phyloP scores from a whole-genome alignment of 176 grass and related monocot genomes.

The Tillandsia fasciculata region DNA sequence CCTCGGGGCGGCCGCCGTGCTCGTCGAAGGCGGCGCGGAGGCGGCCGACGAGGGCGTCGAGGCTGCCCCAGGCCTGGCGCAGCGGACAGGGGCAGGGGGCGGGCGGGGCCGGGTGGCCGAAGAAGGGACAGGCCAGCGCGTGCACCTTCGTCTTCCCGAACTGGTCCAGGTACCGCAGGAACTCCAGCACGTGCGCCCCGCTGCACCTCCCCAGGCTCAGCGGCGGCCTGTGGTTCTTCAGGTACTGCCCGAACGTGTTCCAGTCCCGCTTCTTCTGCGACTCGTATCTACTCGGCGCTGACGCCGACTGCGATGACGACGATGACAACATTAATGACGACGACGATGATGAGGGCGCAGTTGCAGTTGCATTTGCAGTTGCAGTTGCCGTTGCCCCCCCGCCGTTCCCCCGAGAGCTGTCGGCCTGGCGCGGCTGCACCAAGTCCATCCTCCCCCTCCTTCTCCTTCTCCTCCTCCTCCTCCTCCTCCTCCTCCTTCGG shows the following conservation, averaged over 20 bases:
- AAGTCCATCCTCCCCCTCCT: too few species aligned
- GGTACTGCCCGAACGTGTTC: slow-evolving; percentile 97
- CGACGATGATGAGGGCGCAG: neutral
- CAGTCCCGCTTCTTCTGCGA: slow-evolving; percentile 60
- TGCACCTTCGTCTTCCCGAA: slow-evolving; percentile 98
- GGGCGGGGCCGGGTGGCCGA: slow-evolving; percentile 72
- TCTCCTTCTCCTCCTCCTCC: too few species aligned
- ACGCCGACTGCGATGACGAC: neutral
- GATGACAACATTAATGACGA: neutral
- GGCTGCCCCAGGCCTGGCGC: slow-evolving; percentile 87
- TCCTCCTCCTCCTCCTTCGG: too few species aligned
- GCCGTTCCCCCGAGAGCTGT: too few species aligned
- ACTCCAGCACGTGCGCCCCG: slow-evolving; percentile 86
- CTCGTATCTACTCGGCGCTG: slow-evolving; percentile 38
- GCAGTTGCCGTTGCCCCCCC: too few species aligned
- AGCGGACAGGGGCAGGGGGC: slow-evolving; percentile 86
- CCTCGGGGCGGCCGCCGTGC: slow-evolving; percentile 74
- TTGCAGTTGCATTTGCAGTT: neutral
- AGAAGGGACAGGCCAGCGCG: slow-evolving; percentile 62
- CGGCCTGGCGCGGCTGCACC: too few species aligned
- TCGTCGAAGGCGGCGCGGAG: slow-evolving; percentile 90
- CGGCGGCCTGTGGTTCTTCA: slow-evolving; percentile 82
- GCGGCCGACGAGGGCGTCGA: slow-evolving; percentile 76
- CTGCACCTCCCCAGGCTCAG: slow-evolving; percentile 71
- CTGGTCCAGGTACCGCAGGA: slow-evolving; percentile 93